These are phyloP conservation scores for Salix suchowensis DNA, from an alignment of 345 rosid genomes.

Conservation along the genomic window DNA sequence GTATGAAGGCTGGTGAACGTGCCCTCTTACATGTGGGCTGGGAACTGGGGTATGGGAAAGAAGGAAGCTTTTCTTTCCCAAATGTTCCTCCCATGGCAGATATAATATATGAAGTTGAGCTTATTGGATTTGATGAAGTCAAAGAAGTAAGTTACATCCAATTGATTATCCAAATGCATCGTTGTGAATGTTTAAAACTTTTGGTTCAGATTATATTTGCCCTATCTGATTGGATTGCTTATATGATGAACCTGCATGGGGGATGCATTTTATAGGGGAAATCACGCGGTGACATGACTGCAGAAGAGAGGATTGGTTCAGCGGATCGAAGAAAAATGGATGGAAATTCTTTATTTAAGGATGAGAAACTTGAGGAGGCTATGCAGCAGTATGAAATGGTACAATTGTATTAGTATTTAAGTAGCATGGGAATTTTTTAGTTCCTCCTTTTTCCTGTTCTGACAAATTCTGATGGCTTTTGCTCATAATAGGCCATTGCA, in stretches of 20 bases:
- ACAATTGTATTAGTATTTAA: constrained; percentile 22
- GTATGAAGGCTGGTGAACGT: constrained; percentile 90
- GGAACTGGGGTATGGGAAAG: constrained; percentile 94
- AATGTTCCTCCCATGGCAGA: constrained; percentile 93
- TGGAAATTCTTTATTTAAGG: constrained; percentile 75
- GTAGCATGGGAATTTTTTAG: not conserved
- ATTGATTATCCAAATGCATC: not conserved
- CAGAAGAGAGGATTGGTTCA: constrained; percentile 85
- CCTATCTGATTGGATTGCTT: constrained; percentile 1
- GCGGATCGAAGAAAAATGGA: constrained; percentile 95
- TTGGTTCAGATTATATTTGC: not conserved
- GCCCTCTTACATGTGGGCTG: constrained; percentile 75
- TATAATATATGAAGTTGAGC: constrained; percentile 79
- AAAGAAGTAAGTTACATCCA: constrained; percentile 61
- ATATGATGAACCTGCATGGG: not conserved
- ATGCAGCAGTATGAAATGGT: constrained; percentile 99
- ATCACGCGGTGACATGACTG: constrained; percentile 95
- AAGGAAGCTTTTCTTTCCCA: constrained; percentile 93
- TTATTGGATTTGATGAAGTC: constrained; percentile 94
- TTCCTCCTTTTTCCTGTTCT: not conserved
- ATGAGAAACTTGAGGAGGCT: constrained; percentile 86
- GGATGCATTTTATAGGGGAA: constrained; percentile 56
- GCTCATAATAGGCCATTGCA: constrained; percentile 67
- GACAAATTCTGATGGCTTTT: constrained; percentile 15
- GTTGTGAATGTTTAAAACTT: not conserved